phyloP scores from a whole-genome alignment of 257 asterid genomes.

The Rauvolfia tetraphylla region DNA sequence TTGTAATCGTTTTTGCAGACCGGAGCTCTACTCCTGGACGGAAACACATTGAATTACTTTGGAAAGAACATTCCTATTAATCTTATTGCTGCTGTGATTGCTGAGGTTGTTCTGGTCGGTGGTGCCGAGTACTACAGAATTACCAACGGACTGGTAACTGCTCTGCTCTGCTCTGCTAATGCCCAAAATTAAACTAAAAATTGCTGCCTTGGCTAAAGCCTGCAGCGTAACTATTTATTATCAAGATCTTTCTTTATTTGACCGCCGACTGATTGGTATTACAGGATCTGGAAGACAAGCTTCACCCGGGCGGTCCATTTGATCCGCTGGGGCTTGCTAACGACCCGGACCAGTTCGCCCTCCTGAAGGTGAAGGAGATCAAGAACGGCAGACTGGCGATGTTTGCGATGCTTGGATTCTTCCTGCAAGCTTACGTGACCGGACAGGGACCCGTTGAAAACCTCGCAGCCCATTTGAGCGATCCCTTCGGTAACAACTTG shows the following conservation, averaged over 20 bases:
- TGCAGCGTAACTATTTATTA: too few relatives aligned
- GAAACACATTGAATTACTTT: conserved; percentile 90
- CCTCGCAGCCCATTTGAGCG: conserved; percentile 88
- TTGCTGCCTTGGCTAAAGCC: not conserved
- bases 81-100: conserved; percentile 68
- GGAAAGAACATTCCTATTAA: conserved; percentile 94
- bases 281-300: conserved; percentile 89
- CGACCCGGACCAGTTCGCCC: conserved; percentile 93
- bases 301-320: conserved; percentile 97
- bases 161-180: too few relatives aligned
- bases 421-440: conserved; percentile 90
- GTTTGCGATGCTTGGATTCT: conserved; percentile 94
- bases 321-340: conserved; percentile 88
- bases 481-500: conserved; percentile 96
- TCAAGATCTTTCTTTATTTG: too few relatives aligned
- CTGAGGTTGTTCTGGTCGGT: conserved; percentile 90
- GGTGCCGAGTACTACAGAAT: conserved; percentile 98
- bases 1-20: conserved; percentile 40
- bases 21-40: conserved; percentile 91
- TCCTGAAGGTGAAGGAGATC: conserved; percentile 92
- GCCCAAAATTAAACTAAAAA: not conserved
- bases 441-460: conserved; percentile 94
- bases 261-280: not conserved
- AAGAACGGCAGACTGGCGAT: conserved; percentile 93
- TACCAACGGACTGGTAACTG: conserved; percentile 68